Conservation (phyloP, 192 early-diverging fungal genomes). For the Entomortierella beljakovae region DNA sequence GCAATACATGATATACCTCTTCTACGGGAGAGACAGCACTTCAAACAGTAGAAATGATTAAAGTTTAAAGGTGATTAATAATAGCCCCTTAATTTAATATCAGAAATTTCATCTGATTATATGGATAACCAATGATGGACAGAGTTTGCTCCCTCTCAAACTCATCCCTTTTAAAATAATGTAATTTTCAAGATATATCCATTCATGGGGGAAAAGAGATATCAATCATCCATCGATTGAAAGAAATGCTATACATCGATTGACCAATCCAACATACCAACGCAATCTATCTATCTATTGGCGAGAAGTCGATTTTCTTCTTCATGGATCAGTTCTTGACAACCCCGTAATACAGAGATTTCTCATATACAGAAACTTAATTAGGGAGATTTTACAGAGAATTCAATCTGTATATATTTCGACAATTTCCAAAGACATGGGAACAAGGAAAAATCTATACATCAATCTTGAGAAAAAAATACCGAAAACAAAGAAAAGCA, state of each 20-base stretch:
- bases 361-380: too few relatives aligned
- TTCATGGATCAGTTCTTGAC: neutral
- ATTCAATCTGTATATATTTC: too few relatives aligned
- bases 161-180: slow-evolving; percentile 43
- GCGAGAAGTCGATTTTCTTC: neutral
- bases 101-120: neutral
- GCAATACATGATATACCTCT: too few relatives aligned
- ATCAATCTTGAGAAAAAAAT: too few relatives aligned
- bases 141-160: slow-evolving; percentile 31
- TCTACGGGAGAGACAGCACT: too few relatives aligned
- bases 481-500: too few relatives aligned
- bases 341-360: too few relatives aligned
- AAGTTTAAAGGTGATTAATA: too few relatives aligned
- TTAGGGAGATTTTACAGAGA: too few relatives aligned
- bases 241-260: slow-evolving; percentile 5
- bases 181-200: slow-evolving; percentile 16
- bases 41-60: too few relatives aligned
- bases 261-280: neutral
- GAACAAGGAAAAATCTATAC: too few relatives aligned
- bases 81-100: slow-evolving; percentile 2
- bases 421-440: too few relatives aligned
- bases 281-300: slow-evolving; percentile 10
- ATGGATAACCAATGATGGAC: neutral
- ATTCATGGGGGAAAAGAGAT: neutral
- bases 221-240: neutral